Percentiles rank a stretch among this genome's conserved stretches.
phyloP scores from a whole-genome alignment of 1,284 basidiomycete species.

The Ceratobasidium sp. region DNA sequence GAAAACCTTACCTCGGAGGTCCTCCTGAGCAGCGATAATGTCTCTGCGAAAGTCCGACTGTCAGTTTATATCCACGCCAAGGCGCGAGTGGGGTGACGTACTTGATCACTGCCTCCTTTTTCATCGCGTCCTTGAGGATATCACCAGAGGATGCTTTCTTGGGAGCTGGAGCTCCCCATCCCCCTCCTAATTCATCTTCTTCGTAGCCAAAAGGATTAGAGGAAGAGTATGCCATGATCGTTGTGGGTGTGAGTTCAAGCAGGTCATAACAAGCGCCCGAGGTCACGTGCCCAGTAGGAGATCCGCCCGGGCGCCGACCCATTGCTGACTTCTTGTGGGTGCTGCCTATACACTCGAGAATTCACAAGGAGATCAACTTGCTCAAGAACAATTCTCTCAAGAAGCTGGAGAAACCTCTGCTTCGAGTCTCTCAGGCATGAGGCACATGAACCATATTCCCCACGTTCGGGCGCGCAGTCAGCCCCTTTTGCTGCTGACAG shows the following conservation, averaged over 20 bases:
- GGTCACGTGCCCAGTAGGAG: neutral
- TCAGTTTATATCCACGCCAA: slow-evolving; percentile 21
- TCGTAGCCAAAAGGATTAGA: slow-evolving; percentile 49
- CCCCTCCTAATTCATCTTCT: slow-evolving; percentile 41
- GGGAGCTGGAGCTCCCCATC: slow-evolving; percentile 64
- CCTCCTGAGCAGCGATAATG: slow-evolving; percentile 74
- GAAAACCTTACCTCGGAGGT: slow-evolving; percentile 68
- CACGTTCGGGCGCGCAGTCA: neutral
- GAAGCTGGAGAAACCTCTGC: neutral
- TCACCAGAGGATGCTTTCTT: slow-evolving; percentile 62
- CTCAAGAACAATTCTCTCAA: neutral
- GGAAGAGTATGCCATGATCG: slow-evolving; percentile 16
- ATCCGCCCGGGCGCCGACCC: neutral
- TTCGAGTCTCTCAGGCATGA: neutral
- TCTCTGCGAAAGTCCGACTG: slow-evolving; percentile 62
- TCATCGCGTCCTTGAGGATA: slow-evolving; percentile 75
- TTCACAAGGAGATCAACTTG: neutral
- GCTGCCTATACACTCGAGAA: neutral
- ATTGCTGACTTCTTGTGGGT: neutral
- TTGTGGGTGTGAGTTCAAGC: neutral
- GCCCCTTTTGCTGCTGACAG: neutral
- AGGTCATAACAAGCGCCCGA: neutral
- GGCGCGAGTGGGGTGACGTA: slow-evolving; percentile 52
- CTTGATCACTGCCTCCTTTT: slow-evolving; percentile 74
- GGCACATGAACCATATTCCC: neutral